Conservation (phyloP, 768 basidiomycete species). For the Cyclocybe aegerita region DNA sequence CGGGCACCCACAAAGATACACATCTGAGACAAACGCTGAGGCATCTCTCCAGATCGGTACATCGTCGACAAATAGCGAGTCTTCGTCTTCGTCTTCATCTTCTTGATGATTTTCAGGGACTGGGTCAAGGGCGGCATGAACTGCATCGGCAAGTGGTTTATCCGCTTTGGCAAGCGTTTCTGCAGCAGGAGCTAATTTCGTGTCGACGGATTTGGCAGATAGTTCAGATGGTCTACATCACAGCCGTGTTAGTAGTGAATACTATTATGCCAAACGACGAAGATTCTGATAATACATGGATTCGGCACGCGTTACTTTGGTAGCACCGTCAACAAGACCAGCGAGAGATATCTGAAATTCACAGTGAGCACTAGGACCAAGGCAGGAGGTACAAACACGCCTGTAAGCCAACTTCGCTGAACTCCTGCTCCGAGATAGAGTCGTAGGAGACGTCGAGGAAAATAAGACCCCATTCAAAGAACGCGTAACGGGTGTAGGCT, state of each 20-base stretch:
- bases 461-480: conserved; percentile 88
- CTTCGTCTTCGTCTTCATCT: too few relatives aligned
- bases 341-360: conserved; percentile 24
- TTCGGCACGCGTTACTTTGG: conserved; percentile 3
- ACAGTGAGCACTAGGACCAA: background rate
- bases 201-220: background rate
- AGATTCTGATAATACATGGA: conserved; percentile 37
- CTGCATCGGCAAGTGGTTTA: too few relatives aligned
- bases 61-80: background rate
- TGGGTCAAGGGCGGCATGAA: too few relatives aligned
- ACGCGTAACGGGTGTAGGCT: conserved; percentile 86
- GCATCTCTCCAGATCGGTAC: conserved; percentile 6
- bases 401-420: conserved; percentile 52
- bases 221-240: background rate
- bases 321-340: conserved; percentile 15
- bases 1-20: conserved; percentile 57
- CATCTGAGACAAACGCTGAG: conserved; percentile 38
- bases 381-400: conserved; percentile 29
- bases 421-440: conserved; percentile 61
- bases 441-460: conserved; percentile 73
- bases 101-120: background rate
- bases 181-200: background rate
- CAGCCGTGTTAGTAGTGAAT: too few relatives aligned
- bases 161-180: background rate
- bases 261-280: conserved; percentile 38